A percentile compares a stretch with the other conserved stretches of the same genome.
These are phyloP conservation scores for Diplogelasinospora grovesii DNA, from an alignment of 495 filamentous ascomycete species.

Conservation along the genomic window DNA sequence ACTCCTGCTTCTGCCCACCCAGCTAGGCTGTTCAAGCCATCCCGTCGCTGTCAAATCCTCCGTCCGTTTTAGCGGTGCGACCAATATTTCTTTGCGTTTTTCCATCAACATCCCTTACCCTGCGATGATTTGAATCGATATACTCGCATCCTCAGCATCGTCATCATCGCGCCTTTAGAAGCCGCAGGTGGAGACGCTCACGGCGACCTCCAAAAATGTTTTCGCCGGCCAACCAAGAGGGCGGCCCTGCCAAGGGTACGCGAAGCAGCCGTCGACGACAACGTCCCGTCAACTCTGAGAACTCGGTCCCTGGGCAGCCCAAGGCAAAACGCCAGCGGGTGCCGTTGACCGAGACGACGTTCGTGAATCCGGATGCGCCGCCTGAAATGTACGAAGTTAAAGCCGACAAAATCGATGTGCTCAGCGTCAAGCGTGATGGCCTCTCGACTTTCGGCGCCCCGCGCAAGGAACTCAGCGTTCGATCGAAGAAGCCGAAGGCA, in stretches of 20 bases:
- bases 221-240: slow-evolving; percentile 44
- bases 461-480: slow-evolving; percentile 52
- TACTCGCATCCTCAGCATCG: background rate
- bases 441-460: slow-evolving; percentile 32
- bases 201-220: slow-evolving; percentile 47
- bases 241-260: slow-evolving; percentile 46
- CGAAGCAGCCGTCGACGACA: slow-evolving; percentile 57
- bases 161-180: slow-evolving; percentile 2
- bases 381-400: slow-evolving; percentile 45
- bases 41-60: background rate
- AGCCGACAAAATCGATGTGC: slow-evolving; percentile 33
- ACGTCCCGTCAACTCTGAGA: slow-evolving; percentile 59
- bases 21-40: background rate
- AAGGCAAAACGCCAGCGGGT: slow-evolving; percentile 69
- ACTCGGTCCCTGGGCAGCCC: slow-evolving; percentile 53
- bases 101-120: background rate
- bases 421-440: slow-evolving; percentile 37
- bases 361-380: slow-evolving; percentile 37
- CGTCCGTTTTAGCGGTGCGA: background rate
- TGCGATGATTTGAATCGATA: slow-evolving; percentile 6
- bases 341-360: slow-evolving; percentile 49
- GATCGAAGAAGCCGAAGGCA: slow-evolving; percentile 51
- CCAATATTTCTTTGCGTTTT: slow-evolving; percentile 1
- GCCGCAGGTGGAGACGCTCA: background rate
- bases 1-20: slow-evolving; percentile 17